Conservation (phyloP, 78 protist species). For the slime mould (Dictyostelium discoideum) region DNA sequence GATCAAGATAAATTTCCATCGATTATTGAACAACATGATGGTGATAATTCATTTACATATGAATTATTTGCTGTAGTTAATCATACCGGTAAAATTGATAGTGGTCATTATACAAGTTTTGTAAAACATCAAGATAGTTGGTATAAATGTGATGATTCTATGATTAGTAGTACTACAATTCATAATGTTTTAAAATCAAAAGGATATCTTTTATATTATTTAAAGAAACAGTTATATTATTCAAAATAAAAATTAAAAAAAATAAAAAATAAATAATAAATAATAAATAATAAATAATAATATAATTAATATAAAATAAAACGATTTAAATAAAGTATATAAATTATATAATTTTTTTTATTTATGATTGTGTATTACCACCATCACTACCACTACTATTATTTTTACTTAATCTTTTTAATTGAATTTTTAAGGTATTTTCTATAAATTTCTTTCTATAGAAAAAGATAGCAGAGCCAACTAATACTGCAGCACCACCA, state of each 20-base stretch:
- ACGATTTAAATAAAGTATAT: not conserved
- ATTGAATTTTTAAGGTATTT: too few species aligned
- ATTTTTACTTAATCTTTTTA: not conserved
- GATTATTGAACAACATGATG: not conserved
- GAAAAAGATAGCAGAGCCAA: not conserved
- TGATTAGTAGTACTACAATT: constrained; percentile 38
- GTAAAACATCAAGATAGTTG: constrained; percentile 65
- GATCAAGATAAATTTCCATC: constrained; percentile 10
- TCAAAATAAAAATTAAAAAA: not conserved
- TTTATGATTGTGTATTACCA: not conserved
- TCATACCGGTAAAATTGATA: constrained; percentile 78
- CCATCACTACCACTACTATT: not conserved
- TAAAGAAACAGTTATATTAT: constrained; percentile 59
- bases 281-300: too few species aligned
- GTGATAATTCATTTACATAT: constrained; percentile 28
- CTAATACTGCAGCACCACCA: not conserved
- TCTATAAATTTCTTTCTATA: not conserved
- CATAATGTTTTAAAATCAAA: constrained; percentile 66
- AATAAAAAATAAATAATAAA: not conserved
- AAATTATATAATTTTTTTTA: not conserved
- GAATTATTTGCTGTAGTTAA: constrained; percentile 82
- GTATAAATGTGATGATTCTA: constrained; percentile 83
- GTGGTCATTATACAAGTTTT: constrained; percentile 78
- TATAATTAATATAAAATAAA: not conserved
- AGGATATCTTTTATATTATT: constrained; percentile 69